Base-by-base conservation (phyloP, 2,329 filamentous ascomycete species). In the Aspergillus latus region DNA sequence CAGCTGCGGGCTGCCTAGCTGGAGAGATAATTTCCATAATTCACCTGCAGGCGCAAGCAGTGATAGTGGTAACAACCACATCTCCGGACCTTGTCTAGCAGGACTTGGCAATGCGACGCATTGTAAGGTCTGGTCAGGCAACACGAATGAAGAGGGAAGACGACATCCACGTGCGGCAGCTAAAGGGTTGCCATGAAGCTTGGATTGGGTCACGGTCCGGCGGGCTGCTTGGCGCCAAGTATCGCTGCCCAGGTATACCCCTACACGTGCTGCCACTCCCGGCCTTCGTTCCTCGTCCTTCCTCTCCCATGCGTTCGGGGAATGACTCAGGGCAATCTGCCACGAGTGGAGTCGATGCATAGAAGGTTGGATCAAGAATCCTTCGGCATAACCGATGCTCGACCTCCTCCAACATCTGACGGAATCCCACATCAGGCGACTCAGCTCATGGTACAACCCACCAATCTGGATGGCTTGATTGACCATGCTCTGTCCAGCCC, bases 151-250 rank as follows among this genome's bases (percentile, higher is more conserved):
- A 42, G 54, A 48, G 26, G 8, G 11, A 5, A 9, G n/a, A 47
- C 49, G 28, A 9, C 52, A 37, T 53, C 55, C 61, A 63, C 59
- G 61, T 63, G 61, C 55, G 37, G 57, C 52, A n/a, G 21, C 54
- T 48, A 44, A 40, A 15, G 21, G 34, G 32, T 39, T 49, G 51
- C 49, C 45, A 57, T 57, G 55, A 57, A 53, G 55, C 55, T 57
- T 57, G 54, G 54, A 44, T 52, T 52, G 43, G 48, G 26, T 26
- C 16, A 21, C 26, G 55, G 49, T 49, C 52, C 52, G 55, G 11
- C 37, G 48, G 44, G 44, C 43, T 32, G 49, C 37, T 43, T 26
- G 32, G 49, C 43, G 55, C 55, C 55, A 57, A 57, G 55, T 42
- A 44, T 51, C 34, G 1, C 28, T 37, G 34, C 49, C 36, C 54